Conservation (phyloP, 176 grass and related monocot genomes). For the Otatea glauca region DNA sequence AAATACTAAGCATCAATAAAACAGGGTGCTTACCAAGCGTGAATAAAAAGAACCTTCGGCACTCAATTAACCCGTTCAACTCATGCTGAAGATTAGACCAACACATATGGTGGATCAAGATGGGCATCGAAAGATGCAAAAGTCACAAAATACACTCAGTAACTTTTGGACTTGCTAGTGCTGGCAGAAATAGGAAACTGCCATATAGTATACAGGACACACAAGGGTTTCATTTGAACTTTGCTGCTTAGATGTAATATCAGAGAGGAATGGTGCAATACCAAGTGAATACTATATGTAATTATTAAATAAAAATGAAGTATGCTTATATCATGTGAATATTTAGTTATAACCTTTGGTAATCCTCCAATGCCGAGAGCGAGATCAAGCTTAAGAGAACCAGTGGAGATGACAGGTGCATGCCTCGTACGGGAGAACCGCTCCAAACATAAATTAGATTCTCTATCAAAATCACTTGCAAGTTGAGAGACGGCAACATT, state of each 20-base stretch:
- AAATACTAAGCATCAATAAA: neutral
- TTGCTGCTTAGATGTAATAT: neutral
- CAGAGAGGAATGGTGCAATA: neutral
- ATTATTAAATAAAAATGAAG: neutral
- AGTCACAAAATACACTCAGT: neutral
- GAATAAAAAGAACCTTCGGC: neutral
- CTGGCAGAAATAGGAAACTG: neutral
- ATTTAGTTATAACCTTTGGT: conserved; percentile 72
- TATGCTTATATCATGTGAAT: conserved; percentile 10
- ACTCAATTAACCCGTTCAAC: neutral
- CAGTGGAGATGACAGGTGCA: conserved; percentile 69
- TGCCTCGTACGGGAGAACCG: conserved; percentile 62
- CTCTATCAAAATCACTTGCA: conserved; percentile 86
- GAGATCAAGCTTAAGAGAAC: conserved; percentile 89
- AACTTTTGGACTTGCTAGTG: conserved; percentile 12
- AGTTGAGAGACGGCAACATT: conserved; percentile 77
- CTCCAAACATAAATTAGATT: conserved; percentile 76
- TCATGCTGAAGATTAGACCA: neutral
- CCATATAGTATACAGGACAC: neutral
- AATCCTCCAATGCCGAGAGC: conserved; percentile 89
- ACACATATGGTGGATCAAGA: neutral
- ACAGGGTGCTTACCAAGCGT: neutral
- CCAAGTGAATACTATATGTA: neutral
- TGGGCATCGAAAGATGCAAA: conserved; percentile 11
- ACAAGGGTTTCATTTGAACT: neutral